Percentiles rank a stretch among this genome's conserved stretches.
Conservation (phyloP, 345 rosid species). For the Hirschfeldia incana region DNA sequence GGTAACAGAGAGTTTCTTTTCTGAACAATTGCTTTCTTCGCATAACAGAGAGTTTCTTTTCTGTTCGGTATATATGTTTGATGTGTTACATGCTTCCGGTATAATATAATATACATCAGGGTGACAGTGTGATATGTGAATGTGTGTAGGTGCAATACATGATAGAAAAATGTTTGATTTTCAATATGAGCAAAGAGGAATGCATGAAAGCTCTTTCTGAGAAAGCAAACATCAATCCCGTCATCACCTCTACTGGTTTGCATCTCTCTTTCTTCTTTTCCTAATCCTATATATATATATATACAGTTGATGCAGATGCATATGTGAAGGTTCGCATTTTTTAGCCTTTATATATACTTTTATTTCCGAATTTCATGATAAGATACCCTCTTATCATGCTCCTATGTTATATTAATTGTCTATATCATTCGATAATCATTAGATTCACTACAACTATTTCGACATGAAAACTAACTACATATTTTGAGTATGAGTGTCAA, state of each 20-base stretch:
- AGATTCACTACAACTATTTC: not conserved
- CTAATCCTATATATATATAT: not conserved
- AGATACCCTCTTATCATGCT: not conserved
- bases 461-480: too few species aligned
- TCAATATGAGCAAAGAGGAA: not conserved
- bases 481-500: too few species aligned
- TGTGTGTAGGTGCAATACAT: not conserved
- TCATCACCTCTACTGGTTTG: conserved; percentile 4
- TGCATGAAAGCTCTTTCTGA: not conserved
- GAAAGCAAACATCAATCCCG: not conserved
- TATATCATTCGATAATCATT: not conserved
- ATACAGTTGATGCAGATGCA: not conserved
- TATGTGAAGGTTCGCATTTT: not conserved
- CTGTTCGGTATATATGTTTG: not conserved
- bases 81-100: not conserved
- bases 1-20: not conserved
- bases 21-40: not conserved
- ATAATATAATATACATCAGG: not conserved
- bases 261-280: not conserved
- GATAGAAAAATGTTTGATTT: not conserved
- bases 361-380: not conserved
- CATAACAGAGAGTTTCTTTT: not conserved
- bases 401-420: not conserved
- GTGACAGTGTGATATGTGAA: not conserved
- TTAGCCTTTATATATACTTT: not conserved